Conservation (phyloP, 148 eudicot species). For the Chenopodium album region DNA sequence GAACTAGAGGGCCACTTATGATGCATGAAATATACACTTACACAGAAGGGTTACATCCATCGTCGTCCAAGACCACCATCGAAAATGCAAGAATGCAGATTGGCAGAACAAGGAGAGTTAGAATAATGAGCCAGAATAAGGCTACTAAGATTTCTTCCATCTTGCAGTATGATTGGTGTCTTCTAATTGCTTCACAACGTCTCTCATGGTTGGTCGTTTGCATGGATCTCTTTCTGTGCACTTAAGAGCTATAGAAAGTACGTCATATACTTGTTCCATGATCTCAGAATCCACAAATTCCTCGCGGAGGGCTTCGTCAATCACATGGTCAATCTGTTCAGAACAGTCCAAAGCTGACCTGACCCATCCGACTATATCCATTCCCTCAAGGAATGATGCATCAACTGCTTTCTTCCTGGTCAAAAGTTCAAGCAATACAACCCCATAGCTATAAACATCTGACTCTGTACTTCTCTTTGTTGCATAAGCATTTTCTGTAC, state of each 20-base stretch:
- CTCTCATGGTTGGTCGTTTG: slow-evolving; percentile 72
- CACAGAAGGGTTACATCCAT: neutral
- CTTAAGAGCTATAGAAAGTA: slow-evolving; percentile 54
- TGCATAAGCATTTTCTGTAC: slow-evolving; percentile 62
- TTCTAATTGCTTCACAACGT: slow-evolving; percentile 59
- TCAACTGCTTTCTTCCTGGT: slow-evolving; percentile 53
- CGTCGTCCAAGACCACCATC: neutral
- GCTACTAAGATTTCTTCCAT: slow-evolving; percentile 21
- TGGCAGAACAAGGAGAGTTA: neutral
- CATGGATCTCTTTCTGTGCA: slow-evolving; percentile 60
- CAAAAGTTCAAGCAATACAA: slow-evolving; percentile 62
- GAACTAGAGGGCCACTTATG: neutral
- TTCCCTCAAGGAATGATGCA: slow-evolving; percentile 41
- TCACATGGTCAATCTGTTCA: slow-evolving; percentile 39
- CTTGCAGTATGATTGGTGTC: slow-evolving; percentile 26
- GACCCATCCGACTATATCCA: slow-evolving; percentile 59
- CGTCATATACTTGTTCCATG: slow-evolving; percentile 47
- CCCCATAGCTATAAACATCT: slow-evolving; percentile 78
- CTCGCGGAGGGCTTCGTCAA: slow-evolving; percentile 42
- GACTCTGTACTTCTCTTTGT: slow-evolving; percentile 48
- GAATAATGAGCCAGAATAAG: slow-evolving; percentile 1
- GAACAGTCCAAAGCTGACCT: slow-evolving; percentile 37
- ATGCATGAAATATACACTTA: neutral
- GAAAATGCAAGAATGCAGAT: neutral
- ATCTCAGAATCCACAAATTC: slow-evolving; percentile 49